A percentile compares a stretch with the other conserved stretches of the same genome.
Conservation (phyloP, 441 rosid genomes). For the Populus tomentosa region DNA sequence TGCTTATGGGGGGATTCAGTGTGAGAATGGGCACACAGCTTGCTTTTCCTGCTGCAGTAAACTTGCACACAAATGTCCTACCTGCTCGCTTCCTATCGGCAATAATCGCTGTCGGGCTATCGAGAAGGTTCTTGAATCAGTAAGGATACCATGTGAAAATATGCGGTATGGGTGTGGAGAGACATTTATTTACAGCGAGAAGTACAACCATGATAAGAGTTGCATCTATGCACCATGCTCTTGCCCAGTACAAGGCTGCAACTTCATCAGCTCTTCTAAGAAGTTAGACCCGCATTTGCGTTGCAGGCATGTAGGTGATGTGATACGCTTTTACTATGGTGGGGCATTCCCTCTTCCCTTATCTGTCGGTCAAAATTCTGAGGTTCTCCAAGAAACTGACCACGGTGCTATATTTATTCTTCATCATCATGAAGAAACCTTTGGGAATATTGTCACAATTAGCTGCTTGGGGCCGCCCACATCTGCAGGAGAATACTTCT, state of each 20-base stretch:
- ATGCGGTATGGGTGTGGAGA: neutral
- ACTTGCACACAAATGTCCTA: neutral
- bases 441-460: neutral
- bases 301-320: neutral
- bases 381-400: neutral
- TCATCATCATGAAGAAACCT: neutral
- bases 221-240: neutral
- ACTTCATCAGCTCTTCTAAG: neutral
- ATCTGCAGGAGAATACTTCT: neutral
- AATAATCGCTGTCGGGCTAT: neutral
- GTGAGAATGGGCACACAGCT: neutral
- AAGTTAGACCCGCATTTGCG: neutral
- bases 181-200: neutral
- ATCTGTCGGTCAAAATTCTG: neutral
- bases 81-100: neutral
- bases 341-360: neutral
- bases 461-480: neutral
- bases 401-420: neutral
- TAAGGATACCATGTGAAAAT: neutral
- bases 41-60: neutral
- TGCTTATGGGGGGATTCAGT: neutral
- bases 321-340: neutral
- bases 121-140: neutral
- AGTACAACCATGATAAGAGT: neutral
- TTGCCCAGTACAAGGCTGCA: neutral